Conservation (phyloP, 1,139 yeast species). For the Pichia sp. region DNA sequence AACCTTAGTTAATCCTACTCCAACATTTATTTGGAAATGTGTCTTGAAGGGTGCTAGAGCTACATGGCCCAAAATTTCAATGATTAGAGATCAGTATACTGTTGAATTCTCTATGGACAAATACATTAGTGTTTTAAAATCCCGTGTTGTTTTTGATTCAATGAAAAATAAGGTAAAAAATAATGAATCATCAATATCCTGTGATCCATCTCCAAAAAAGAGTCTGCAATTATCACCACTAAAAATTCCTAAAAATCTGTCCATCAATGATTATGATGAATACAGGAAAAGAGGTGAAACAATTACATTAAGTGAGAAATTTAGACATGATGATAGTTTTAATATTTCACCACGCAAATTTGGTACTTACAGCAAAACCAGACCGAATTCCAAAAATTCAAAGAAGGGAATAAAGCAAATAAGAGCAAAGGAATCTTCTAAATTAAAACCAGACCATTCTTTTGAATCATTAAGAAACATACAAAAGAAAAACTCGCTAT, state of each 20-base stretch:
- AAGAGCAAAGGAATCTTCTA: neutral
- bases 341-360: neutral
- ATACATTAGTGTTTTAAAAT: slow-evolving; percentile 62
- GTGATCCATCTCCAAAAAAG: slow-evolving; percentile 8
- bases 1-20: slow-evolving; percentile 72
- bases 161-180: slow-evolving; percentile 10
- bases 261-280: neutral
- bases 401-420: neutral
- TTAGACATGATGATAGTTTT: slow-evolving; percentile 2
- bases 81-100: slow-evolving; percentile 82
- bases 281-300: slow-evolving; percentile 8
- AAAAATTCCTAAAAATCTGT: neutral
- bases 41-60: slow-evolving; percentile 81
- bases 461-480: slow-evolving; percentile 12
- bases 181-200: slow-evolving; percentile 1
- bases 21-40: slow-evolving; percentile 64
- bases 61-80: slow-evolving; percentile 85
- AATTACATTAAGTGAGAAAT: slow-evolving; percentile 8
- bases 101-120: slow-evolving; percentile 82
- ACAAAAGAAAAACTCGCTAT: neutral
- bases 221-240: neutral
- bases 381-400: neutral
- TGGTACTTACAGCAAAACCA: neutral
- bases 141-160: slow-evolving; percentile 45
- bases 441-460: slow-evolving; percentile 10